These are phyloP conservation scores for Rhodomyrtus psidioides DNA, from an alignment of 441 rosid species.

Conservation along the genomic window DNA sequence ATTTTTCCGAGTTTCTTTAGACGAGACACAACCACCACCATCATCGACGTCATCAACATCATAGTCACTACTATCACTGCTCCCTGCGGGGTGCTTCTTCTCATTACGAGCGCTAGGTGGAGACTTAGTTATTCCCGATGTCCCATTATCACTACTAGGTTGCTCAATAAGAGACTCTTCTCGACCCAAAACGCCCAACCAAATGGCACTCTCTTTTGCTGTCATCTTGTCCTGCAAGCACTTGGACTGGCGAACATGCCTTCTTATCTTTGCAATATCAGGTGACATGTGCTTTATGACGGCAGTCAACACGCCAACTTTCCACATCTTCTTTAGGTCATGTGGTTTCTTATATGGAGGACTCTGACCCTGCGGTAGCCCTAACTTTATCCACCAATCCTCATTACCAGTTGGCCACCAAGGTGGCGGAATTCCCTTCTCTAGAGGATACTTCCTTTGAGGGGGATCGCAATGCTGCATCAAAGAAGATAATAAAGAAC, in stretches of 20 bases:
- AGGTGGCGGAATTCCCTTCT: slow-evolving; percentile 85
- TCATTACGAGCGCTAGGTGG: slow-evolving; percentile 30
- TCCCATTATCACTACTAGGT: slow-evolving; percentile 83
- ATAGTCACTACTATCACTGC: slow-evolving; percentile 78
- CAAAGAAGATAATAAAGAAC: slow-evolving; percentile 85
- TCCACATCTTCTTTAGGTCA: slow-evolving; percentile 98
- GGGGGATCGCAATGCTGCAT: slow-evolving; percentile 99
- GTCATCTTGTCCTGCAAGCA: slow-evolving; percentile 99
- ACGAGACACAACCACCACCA: slow-evolving; percentile 66
- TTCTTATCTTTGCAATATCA: slow-evolving; percentile 87
- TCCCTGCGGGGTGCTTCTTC: slow-evolving; percentile 39
- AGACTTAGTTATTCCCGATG: slow-evolving; percentile 69
- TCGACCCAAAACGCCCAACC: slow-evolving; percentile 85
- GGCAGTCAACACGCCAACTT: slow-evolving; percentile 93
- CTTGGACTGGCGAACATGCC: slow-evolving; percentile 90
- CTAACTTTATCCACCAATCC: slow-evolving; percentile 87
- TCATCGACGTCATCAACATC: slow-evolving; percentile 61
- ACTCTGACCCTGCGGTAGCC: slow-evolving; percentile 47
- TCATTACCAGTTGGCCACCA: slow-evolving; percentile 99
- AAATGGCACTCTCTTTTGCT: slow-evolving; percentile 96
- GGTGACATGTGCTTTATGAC: slow-evolving; percentile 98
- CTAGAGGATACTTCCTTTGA: slow-evolving; percentile 93
- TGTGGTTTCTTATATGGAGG: slow-evolving; percentile 96
- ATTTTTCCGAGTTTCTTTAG: slow-evolving; percentile 52
- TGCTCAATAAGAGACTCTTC: slow-evolving; percentile 72